Evolutionary conservation across 2,329 filamentous ascomycete genomes (phyloP), one percentile per base, ranked within the genome.

Genomic region (Penicillium sp.): DNA sequence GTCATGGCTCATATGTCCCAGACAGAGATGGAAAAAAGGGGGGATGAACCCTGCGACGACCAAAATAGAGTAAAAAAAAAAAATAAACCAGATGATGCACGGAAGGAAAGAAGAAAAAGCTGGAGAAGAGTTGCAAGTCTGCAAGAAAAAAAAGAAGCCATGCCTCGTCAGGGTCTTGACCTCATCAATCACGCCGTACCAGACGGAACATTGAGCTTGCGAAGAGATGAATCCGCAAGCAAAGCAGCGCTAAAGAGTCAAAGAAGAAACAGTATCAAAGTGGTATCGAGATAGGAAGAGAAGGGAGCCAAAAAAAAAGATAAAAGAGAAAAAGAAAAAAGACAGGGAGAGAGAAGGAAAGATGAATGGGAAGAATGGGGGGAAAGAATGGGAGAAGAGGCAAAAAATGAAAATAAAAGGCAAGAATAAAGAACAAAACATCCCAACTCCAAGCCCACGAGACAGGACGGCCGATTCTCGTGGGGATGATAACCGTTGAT

Each of bases 241-340:
- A 47, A 36, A 49, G 38, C 50, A 35, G 48, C 33, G 33, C 24
- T 38, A 11, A 49, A 45, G 39, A 38, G 11, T 4, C 29, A 32
- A 47, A 36, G 39, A 47, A 44, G 45, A 35, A 47, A 46, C 43
- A 55, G 45, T 46, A 53, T 55, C 50, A 55, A 33, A 28, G 45
- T 48, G 49, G 49, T 52, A 47, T 52, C 47, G 45, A 50, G 43
- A 55, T 44, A 55, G 53, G 53, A 51, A 49, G 51, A 47, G 53
- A 50, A 52, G 52, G 49, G 48, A 47, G 54, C 48, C 40, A 53
- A 45, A 53, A 50, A 47, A 53, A 45, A 53, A 50, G 46, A 18
- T 18, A 18, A 18, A 18, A 18, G 18, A 18, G 18, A 18, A 18
- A 18, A 18, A 18, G 3, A 18, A 18, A 18, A 18, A 18, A 18